Evolutionary conservation across 306 rosid species (phyloP), one percentile per base, ranked within the genome.

Genomic region (Citrullus colocynthis): DNA sequence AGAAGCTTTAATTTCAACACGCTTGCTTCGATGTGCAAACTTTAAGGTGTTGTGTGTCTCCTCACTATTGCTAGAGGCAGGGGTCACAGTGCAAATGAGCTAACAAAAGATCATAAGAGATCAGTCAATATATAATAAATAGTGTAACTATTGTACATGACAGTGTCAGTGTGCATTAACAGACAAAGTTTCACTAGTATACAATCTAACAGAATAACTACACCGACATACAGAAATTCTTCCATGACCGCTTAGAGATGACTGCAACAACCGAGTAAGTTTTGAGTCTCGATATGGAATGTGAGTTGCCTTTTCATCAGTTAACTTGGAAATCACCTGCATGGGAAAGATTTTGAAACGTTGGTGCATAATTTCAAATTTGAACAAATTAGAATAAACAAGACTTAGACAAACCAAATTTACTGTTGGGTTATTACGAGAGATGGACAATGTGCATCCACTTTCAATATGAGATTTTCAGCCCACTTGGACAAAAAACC

Each of bases 1-100:
- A 80, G 90, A 82, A 69, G 90, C 90, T 77, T 85, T 85, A 71
- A 87, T 80, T 82, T 87, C 90, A 67, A 87, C 88, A 41, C 61
- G 85, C 81, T 87, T 87, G 83, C 90, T 87, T 36, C 90, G 87
- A 78, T 87, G 88, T 41, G 90, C 90, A 80, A 87, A 87, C 84
- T 87, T 87, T 78, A 87, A 18, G 21, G 90, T 85, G 78, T 85
- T 87, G 81, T 87, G 90, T 2, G 88, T 87, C 79, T 87, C 90
- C 86, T 87, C 90, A 21, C 79, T 83, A 72, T 85, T 87, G 84
- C 90, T 83, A 55, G 90, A 87, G 69, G 90, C 88, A 63, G 90
- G 90, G 58, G 90, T 87, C 81, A 87, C 80, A 0, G 86, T 87
- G 83, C 90, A 87, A 67, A 87, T 87, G 82, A 87, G 86, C 90